Percentiles rank a stretch among this genome's conserved stretches.
phyloP scores from a whole-genome alignment of 768 basidiomycete species.

The Flagelloscypha sp. region DNA sequence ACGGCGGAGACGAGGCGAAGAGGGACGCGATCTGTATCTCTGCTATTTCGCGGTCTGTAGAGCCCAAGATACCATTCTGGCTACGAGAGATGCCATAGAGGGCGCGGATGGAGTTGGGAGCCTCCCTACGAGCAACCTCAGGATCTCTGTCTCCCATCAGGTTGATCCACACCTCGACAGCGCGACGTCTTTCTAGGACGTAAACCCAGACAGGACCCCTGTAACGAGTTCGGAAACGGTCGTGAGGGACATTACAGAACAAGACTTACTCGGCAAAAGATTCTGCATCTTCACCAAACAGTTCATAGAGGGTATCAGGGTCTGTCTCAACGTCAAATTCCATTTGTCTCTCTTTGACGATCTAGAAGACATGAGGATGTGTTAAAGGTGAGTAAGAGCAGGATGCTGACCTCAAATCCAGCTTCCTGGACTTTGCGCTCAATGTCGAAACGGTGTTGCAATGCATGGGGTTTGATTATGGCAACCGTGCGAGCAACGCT shows the following conservation, averaged over 20 bases:
- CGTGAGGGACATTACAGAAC: conserved; percentile 6
- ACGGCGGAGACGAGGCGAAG: conserved; percentile 78
- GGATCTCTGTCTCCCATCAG: conserved; percentile 69
- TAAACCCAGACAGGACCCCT: conserved; percentile 91
- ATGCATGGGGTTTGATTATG: conserved; percentile 76
- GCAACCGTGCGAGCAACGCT: conserved; percentile 68
- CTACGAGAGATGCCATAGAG: conserved; percentile 46
- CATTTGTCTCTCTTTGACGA: conserved; percentile 85
- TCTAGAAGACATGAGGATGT: conserved; percentile 31
- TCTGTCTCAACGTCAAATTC: conserved; percentile 81
- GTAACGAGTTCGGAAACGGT: conserved; percentile 7
- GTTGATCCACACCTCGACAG: conserved; percentile 72
- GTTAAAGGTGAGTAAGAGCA: conserved; percentile 10
- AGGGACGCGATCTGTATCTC: conserved; percentile 73
- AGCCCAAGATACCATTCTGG: conserved; percentile 70
- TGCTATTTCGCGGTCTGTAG: conserved; percentile 56
- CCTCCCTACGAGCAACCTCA: conserved; percentile 39
- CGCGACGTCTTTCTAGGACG: conserved; percentile 74
- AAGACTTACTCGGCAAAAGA: conserved; percentile 68
- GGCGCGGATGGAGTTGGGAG: conserved; percentile 64
- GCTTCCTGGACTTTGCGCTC: conserved; percentile 73
- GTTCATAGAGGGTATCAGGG: conserved; percentile 67
- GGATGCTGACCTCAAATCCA: conserved; percentile 62
- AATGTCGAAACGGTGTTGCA: conserved; percentile 68
- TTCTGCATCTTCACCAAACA: conserved; percentile 71